Conservation (phyloP, 1,139 yeast genomes). For the Scheffersomyces stambukii region DNA sequence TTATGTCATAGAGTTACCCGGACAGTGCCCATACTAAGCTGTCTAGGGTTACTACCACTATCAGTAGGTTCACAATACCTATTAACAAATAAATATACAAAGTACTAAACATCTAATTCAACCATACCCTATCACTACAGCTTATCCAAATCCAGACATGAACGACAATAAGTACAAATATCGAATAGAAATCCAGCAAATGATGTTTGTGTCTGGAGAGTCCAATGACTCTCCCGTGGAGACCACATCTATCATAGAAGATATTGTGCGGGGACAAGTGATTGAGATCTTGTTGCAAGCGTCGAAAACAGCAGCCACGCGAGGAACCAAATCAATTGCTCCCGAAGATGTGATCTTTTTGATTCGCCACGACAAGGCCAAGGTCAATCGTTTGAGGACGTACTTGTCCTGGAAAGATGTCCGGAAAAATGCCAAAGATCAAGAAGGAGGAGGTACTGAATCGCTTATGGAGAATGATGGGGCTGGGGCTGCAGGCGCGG, state of each 20-base stretch:
- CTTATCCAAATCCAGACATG: conserved; percentile 1
- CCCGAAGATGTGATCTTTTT: conserved; percentile 92
- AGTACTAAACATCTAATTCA: too few species aligned
- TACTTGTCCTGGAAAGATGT: conserved; percentile 97
- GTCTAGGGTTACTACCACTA: conserved; percentile 2
- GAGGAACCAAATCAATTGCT: conserved; percentile 83
- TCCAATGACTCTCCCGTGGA: conserved; percentile 91
- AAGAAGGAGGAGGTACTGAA: conserved; percentile 79
- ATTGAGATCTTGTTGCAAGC: conserved; percentile 82
- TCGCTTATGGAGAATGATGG: conserved; percentile 39
- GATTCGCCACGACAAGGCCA: conserved; percentile 91
- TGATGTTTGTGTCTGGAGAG: conserved; percentile 99
- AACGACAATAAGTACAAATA: conserved; percentile 59
- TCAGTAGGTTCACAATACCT: too few species aligned
- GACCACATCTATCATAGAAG: conserved; percentile 88
- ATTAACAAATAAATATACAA: too few species aligned
- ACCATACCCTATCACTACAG: background rate
- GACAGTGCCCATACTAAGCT: too few species aligned
- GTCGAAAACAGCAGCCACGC: conserved; percentile 66
- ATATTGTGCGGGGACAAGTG: conserved; percentile 92
- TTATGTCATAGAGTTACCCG: too few species aligned
- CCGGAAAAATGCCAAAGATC: conserved; percentile 94
- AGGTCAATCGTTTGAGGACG: conserved; percentile 85
- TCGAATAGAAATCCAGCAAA: conserved; percentile 85
- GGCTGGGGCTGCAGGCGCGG: conserved; percentile 26